phyloP scores from a whole-genome alignment of 495 filamentous ascomycete genomes.

The Penicillium argentinense region DNA sequence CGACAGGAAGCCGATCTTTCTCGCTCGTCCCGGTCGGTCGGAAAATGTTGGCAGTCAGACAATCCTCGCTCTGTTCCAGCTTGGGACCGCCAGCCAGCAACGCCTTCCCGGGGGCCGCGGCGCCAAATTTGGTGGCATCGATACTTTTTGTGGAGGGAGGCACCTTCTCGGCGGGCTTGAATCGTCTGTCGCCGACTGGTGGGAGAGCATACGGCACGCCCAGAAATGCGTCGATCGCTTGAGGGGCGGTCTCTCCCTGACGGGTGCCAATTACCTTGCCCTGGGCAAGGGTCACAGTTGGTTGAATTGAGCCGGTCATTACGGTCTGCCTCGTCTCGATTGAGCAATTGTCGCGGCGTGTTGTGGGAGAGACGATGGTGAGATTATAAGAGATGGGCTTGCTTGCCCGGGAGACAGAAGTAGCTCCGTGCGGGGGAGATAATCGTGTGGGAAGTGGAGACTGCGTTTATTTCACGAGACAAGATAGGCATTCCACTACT shows the following conservation, averaged over 20 bases:
- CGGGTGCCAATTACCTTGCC: slow-evolving; percentile 54
- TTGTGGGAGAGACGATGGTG: neutral
- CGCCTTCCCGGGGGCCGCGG: slow-evolving; percentile 27
- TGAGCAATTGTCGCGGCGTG: neutral
- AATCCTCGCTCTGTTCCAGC: slow-evolving; percentile 51
- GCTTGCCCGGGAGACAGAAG: slow-evolving; percentile 16
- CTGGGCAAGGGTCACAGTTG: slow-evolving; percentile 47
- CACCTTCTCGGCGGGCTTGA: slow-evolving; percentile 46
- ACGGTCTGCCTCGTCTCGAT: neutral
- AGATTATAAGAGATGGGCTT: neutral
- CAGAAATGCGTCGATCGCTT: slow-evolving; percentile 55
- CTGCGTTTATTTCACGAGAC: slow-evolving; percentile 5
- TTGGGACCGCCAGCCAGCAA: slow-evolving; percentile 21
- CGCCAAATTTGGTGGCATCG: slow-evolving; percentile 42
- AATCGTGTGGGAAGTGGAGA: slow-evolving; percentile 11
- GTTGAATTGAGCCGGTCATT: slow-evolving; percentile 15
- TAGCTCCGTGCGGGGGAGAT: slow-evolving; percentile 24
- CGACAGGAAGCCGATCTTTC: slow-evolving; percentile 51
- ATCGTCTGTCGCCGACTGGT: slow-evolving; percentile 55
- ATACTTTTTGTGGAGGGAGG: slow-evolving; percentile 31
- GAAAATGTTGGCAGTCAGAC: slow-evolving; percentile 53
- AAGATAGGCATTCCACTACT: too few relatives aligned
- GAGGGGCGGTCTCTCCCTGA: slow-evolving; percentile 38
- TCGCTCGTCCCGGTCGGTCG: slow-evolving; percentile 36
- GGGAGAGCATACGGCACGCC: slow-evolving; percentile 61